Conservation (phyloP, 768 basidiomycete species). For the Tylopilus sp. region DNA sequence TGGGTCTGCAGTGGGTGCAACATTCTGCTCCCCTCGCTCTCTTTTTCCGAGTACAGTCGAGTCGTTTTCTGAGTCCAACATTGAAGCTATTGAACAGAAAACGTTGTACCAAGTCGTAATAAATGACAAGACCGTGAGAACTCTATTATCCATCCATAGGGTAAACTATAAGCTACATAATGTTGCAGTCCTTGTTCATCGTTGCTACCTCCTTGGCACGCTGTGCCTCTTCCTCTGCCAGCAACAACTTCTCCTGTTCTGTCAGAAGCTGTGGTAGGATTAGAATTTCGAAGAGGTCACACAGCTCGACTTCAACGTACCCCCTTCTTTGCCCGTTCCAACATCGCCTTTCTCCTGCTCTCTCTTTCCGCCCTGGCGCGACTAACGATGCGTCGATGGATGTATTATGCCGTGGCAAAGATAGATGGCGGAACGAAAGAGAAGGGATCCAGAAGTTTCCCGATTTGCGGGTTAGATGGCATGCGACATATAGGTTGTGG, state of each 20-base stretch:
- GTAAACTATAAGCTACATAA: constrained; percentile 44
- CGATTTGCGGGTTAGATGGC: constrained; percentile 31
- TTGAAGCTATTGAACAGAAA: constrained; percentile 15
- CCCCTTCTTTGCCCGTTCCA: constrained; percentile 72
- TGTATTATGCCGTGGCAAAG: constrained; percentile 60
- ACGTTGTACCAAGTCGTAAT: neutral
- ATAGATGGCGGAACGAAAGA: constrained; percentile 67
- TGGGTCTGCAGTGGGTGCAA: constrained; percentile 16
- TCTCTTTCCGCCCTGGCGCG: constrained; percentile 74
- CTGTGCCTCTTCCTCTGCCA: constrained; percentile 52
- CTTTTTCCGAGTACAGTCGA: constrained; percentile 64
- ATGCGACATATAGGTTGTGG: constrained; percentile 26
- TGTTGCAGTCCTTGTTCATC: constrained; percentile 45
- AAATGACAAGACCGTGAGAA: too few relatives aligned
- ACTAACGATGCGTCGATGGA: constrained; percentile 35
- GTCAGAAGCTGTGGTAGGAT: constrained; percentile 45
- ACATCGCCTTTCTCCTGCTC: constrained; percentile 67
- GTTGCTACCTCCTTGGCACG: constrained; percentile 29
- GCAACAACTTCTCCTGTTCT: constrained; percentile 59
- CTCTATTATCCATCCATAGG: neutral
- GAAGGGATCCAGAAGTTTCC: constrained; percentile 33
- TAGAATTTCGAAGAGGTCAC: neutral
- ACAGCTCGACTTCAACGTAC: constrained; percentile 37
- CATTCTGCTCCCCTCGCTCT: constrained; percentile 35
- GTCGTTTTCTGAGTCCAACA: constrained; percentile 49